Evolutionary conservation across 2,329 filamentous ascomycete genomes (phyloP).

Genomic region (Neofusicoccum kwambonambiense): DNA sequence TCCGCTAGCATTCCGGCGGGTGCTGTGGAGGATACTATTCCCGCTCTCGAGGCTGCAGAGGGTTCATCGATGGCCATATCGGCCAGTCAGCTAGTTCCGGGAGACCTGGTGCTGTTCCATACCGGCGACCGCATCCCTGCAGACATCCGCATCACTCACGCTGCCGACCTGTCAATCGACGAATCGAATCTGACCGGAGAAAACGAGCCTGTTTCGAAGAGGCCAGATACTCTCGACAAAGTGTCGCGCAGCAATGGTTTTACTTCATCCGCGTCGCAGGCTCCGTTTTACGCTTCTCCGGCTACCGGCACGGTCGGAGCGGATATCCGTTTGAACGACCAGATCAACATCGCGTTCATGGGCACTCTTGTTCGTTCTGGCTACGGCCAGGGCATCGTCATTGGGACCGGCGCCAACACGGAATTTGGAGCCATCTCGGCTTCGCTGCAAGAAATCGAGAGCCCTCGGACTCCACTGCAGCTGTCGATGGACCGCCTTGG

Average conservation of each 20-base stretch:
- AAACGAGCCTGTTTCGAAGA: slow-evolving; percentile 86
- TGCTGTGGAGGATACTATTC: slow-evolving; percentile 52
- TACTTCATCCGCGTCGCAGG: slow-evolving; percentile 41
- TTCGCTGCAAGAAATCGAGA: slow-evolving; percentile 91
- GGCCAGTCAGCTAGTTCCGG: slow-evolving; percentile 82
- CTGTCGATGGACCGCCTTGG: slow-evolving; percentile 97
- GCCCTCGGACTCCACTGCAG: slow-evolving; percentile 88
- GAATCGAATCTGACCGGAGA: slow-evolving; percentile 96
- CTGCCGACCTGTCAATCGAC: slow-evolving; percentile 88
- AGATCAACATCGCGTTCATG: slow-evolving; percentile 96
- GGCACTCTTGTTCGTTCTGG: slow-evolving; percentile 93
- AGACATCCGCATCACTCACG: slow-evolving; percentile 89
- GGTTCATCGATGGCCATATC: slow-evolving; percentile 79
- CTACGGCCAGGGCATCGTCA: slow-evolving; percentile 94
- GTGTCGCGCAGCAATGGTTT: not conserved
- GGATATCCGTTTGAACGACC: slow-evolving; percentile 68
- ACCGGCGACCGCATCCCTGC: slow-evolving; percentile 96
- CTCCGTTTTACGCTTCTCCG: slow-evolving; percentile 59
- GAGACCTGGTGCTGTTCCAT: slow-evolving; percentile 89
- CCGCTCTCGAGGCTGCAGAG: slow-evolving; percentile 65
- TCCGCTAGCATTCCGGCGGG: slow-evolving; percentile 27
- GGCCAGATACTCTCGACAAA: slow-evolving; percentile 58
- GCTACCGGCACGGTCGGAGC: slow-evolving; percentile 60
- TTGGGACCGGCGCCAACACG: slow-evolving; percentile 88
- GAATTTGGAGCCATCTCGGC: slow-evolving; percentile 96